phyloP scores from a whole-genome alignment of 257 asterid genomes.

The Nicotiana benthamiana region DNA sequence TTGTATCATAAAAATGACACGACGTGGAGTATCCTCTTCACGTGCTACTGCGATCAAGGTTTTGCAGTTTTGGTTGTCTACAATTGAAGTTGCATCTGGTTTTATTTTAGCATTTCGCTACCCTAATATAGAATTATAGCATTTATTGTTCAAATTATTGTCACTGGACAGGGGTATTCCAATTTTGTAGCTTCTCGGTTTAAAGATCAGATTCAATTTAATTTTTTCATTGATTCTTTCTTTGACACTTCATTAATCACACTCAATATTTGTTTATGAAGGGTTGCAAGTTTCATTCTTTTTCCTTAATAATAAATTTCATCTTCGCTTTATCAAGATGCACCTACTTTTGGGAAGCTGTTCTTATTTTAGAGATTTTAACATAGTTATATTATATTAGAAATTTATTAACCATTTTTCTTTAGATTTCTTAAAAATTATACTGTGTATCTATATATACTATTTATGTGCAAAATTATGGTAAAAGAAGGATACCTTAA shows the following conservation, averaged over 20 bases:
- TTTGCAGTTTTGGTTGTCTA: background rate
- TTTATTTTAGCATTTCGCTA: background rate
- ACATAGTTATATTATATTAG: no score
- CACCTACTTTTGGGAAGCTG: no score
- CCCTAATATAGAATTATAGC: background rate
- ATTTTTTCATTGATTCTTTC: background rate
- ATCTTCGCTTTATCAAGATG: background rate
- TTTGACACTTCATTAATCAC: background rate
- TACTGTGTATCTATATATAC: no score
- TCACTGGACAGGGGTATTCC: background rate
- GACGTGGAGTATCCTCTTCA: background rate
- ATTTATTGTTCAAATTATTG: background rate
- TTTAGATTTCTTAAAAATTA: no score
- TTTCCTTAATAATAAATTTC: background rate
- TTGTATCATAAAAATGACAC: background rate
- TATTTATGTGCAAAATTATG: no score
- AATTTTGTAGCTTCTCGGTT: background rate
- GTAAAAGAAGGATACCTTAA: no score
- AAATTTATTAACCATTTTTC: no score
- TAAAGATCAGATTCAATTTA: background rate
- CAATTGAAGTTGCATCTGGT: background rate
- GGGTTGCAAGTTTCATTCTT: background rate
- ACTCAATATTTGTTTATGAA: background rate
- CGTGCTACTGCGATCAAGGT: background rate
- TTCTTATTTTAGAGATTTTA: no score